Evolutionary conservation across 2,329 filamentous ascomycete genomes (phyloP), one percentile per base, ranked within the genome.

Genomic region (Aspergillus uvarum): DNA sequence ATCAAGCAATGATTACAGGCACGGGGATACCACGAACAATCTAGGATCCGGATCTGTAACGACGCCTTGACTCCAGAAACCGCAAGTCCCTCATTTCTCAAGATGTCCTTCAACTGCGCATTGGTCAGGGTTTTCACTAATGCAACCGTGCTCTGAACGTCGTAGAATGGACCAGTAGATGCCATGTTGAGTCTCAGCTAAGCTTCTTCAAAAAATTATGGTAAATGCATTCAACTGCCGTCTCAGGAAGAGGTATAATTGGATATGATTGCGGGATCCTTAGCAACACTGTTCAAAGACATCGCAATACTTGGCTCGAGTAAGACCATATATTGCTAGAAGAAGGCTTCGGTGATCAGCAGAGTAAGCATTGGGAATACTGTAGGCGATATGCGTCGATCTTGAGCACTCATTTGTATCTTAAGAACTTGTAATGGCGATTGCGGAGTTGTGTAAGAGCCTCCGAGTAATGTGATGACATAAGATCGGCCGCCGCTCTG

Each of bases 51-150:
- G 60, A 80, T 79, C 77, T 96, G 92, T 61, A 98, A 80, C 47
- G 90, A 85, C 35, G 87, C 86, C 81, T 99, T 99, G 70, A 95
- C 89, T 21, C 95, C 95, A 29, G 89, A 90, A 62, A 91, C 89
- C 65, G 86, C 84, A 38, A 96, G 81, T 51, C 87, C 85, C 78
- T 96, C 91, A 62, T 85, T 81, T 64, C 86, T 84, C 71, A 94
- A 90, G 65, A 98, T 88, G 55, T 83, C 83, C 68, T 92, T 90
- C 52, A 97, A 84, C 68, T 93, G 87, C 61, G 79, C 80, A 70
- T 87, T 87, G 57, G 86, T 79, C 55, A 88, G 75, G 8, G 77
- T 81, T 70, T 85, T 86, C 52, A 83, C 76, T 64, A 80, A 75
- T 54, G 76, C 76, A 53, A 75, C 73, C 22, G 82, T 72, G 59